Evolutionary conservation across 2,329 filamentous ascomycete genomes (phyloP).

Genomic region (Neonectria ditissima): DNA sequence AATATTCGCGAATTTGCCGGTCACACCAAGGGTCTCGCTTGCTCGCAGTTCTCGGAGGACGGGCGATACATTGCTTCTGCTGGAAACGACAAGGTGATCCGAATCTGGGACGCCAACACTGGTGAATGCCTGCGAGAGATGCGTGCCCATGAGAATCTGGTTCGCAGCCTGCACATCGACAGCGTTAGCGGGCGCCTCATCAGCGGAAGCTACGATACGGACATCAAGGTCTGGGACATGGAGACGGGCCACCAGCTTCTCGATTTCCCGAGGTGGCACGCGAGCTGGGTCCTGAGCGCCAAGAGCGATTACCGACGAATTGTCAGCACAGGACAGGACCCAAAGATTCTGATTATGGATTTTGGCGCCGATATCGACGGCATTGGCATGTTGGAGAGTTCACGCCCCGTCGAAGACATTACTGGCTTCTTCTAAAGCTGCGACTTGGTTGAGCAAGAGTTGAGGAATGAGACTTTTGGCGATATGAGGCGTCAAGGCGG

Average conservation of each 20-base stretch:
- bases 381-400: conserved; percentile 69
- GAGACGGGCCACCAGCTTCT: conserved; percentile 81
- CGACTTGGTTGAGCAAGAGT: background rate
- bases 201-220: conserved; percentile 93
- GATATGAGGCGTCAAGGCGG: conserved; percentile 5
- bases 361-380: conserved; percentile 76
- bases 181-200: conserved; percentile 86
- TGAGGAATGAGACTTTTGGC: conserved; percentile 7
- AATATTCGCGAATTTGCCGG: conserved; percentile 91
- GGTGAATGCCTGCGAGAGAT: conserved; percentile 86
- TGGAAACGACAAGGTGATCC: conserved; percentile 94
- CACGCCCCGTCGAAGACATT: conserved; percentile 27
- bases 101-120: conserved; percentile 94
- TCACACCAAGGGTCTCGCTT: conserved; percentile 93
- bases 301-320: conserved; percentile 97
- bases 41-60: conserved; percentile 95
- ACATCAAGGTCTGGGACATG: conserved; percentile 95
- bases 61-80: conserved; percentile 93
- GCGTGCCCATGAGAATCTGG: conserved; percentile 84
- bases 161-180: conserved; percentile 92
- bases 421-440: conserved; percentile 44
- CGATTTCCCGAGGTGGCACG: conserved; percentile 93
- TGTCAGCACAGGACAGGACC: conserved; percentile 94
- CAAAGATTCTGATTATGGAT: conserved; percentile 92
- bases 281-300: conserved; percentile 95